A percentile compares a stretch with the other conserved stretches of the same genome.
phyloP scores from a whole-genome alignment of 1,284 basidiomycete genomes.

The Apiotrichum montevideense region DNA sequence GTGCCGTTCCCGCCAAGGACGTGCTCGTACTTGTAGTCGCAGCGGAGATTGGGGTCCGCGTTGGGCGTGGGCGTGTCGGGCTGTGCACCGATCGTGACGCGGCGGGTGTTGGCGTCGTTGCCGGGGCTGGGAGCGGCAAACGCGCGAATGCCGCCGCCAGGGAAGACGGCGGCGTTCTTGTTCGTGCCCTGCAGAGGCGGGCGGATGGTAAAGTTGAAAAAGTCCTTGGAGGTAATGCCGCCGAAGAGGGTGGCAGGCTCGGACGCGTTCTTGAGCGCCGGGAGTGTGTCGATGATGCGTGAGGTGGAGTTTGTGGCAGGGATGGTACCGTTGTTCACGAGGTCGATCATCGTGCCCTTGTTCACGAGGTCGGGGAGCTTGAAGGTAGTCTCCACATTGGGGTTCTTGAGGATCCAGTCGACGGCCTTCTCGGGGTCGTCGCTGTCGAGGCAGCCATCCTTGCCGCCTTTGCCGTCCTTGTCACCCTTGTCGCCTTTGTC shows the following conservation, averaged over 20 bases:
- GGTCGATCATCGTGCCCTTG: not conserved
- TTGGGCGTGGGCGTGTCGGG: slow-evolving; percentile 1
- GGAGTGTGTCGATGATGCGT: not conserved
- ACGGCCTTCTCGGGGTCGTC: not conserved
- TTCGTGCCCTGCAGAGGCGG: slow-evolving; percentile 12
- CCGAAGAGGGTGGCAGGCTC: slow-evolving; percentile 4
- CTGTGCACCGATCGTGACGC: not conserved
- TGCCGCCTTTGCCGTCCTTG: not conserved
- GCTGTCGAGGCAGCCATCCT: not conserved
- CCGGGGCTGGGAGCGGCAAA: not conserved
- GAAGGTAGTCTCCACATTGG: slow-evolving; percentile 1
- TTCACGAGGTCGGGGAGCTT: not conserved
- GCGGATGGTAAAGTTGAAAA: not conserved
- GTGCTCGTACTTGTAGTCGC: slow-evolving; percentile 16
- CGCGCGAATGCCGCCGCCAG: not conserved
- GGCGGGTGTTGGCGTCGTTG: slow-evolving; percentile 1
- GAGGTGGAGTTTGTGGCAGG: slow-evolving; percentile 7
- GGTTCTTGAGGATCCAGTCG: slow-evolving; percentile 2
- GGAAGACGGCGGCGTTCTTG: slow-evolving; percentile 1
- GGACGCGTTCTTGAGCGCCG: not conserved
- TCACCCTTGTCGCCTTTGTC: not conserved
- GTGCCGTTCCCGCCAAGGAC: slow-evolving; percentile 18
- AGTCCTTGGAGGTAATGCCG: not conserved
- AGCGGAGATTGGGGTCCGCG: not conserved
- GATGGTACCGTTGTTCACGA: slow-evolving; percentile 4